These are phyloP conservation scores for Durotheca rogersii DNA, from an alignment of 495 filamentous ascomycete genomes.

Conservation along the genomic window DNA sequence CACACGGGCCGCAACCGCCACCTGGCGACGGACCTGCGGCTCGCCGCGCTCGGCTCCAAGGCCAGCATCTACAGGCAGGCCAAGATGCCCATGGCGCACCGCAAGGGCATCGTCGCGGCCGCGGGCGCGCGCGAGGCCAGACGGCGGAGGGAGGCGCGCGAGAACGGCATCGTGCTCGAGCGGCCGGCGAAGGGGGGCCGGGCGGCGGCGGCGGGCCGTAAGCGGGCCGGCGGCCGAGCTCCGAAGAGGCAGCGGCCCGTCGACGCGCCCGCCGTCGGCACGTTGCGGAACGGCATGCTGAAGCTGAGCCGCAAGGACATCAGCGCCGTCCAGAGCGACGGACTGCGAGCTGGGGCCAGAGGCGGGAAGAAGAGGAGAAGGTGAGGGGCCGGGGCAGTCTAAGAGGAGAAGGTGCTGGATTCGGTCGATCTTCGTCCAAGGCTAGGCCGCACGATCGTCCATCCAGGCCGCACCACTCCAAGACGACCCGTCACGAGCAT, in stretches of 20 bases:
- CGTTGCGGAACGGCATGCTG: conserved; percentile 74
- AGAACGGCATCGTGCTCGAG: conserved; percentile 91
- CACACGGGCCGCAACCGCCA: conserved; percentile 51
- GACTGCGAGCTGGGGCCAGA: conserved; percentile 25
- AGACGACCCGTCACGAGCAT: too few relatives aligned
- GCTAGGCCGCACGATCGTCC: too few relatives aligned
- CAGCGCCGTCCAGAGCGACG: conserved; percentile 58
- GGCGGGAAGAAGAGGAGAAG: conserved; percentile 36
- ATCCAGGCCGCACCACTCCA: too few relatives aligned
- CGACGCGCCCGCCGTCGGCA: conserved; percentile 74
- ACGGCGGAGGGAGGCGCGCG: conserved; percentile 73
- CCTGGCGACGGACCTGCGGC: conserved; percentile 78
- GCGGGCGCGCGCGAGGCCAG: conserved; percentile 63
- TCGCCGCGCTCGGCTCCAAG: conserved; percentile 79
- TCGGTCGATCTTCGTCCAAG: too few relatives aligned
- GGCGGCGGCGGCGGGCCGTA: conserved; percentile 64
- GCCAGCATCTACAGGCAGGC: conserved; percentile 67
- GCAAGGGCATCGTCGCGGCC: conserved; percentile 74
- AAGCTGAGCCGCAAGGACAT: conserved; percentile 78
- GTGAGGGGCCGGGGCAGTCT: conserved; percentile 10
- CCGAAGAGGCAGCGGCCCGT: conserved; percentile 65
- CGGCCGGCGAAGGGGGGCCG: too few relatives aligned
- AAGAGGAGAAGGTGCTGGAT: not conserved
- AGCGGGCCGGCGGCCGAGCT: conserved; percentile 73
- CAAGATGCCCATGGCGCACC: conserved; percentile 80